Base-by-base conservation (phyloP, 2,329 filamentous ascomycete species). In the Arthrobotrys entomopaga region DNA sequence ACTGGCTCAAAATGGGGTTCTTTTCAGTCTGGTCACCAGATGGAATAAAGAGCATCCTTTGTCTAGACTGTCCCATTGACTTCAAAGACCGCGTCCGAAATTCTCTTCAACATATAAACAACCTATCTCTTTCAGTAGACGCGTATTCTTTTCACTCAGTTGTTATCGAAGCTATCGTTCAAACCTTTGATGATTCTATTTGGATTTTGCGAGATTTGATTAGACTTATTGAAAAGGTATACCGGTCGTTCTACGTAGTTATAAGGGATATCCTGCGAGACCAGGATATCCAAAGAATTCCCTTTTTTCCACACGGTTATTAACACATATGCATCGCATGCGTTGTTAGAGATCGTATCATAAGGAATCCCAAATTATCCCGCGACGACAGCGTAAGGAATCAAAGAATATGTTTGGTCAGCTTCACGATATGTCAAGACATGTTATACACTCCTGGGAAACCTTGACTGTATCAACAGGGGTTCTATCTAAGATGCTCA, bases 171-270 rank as follows among this genome's bases (percentile, higher is more conserved):
- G 60, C 48, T 0, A 43, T 65, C 6, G 67, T 73, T n/a, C 24
- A 73, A 16, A 15, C 65, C 15, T 73, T 40, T 22, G 67, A 73
- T 34, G 52, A 61, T 46, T 73, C 67, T 1, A 65, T 73, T 7
- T 73, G 67, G 67, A 65, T 42, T 40, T 16, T 73, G 34, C 67
- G 67, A 38, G 60, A 73, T 43, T 60, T 73, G 15, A 53, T 73
- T 2, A 54, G 67, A 42, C n/a, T 46, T 11, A 56, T 73, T 16
- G 67, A 73, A 73, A 73, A 73, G 67, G 67, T 61, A 73, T 60
- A n/a, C n/a, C n/a, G n/a, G n/a, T n/a, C n/a, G n/a, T n/a, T n/a
- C n/a, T n/a, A n/a, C n/a, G n/a, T n/a, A n/a, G n/a, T n/a, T n/a
- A n/a, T n/a, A n/a, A n/a, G n/a, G n/a, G n/a, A n/a, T n/a, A n/a